Conservation (phyloP, 495 filamentous ascomycete species). For the Filosporella fistucella region DNA sequence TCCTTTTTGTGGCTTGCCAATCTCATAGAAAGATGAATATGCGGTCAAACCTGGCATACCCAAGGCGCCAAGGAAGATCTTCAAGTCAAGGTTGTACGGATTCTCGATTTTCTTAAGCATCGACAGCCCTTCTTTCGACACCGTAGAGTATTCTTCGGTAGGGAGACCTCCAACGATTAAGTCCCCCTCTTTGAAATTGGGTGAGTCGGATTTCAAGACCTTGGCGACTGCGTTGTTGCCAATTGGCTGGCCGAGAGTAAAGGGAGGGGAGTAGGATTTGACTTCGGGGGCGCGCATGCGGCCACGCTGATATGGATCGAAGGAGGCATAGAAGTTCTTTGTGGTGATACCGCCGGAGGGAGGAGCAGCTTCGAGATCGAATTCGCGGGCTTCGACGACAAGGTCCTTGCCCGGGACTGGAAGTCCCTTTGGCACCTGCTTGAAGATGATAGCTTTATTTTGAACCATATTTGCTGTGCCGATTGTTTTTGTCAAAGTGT, state of each 20-base stretch:
- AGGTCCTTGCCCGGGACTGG: conserved; percentile 73
- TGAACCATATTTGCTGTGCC: conserved; percentile 35
- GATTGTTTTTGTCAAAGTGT: too few relatives aligned
- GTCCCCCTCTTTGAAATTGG: conserved; percentile 61
- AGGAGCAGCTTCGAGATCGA: conserved; percentile 60
- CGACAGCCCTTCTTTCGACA: conserved; percentile 28
- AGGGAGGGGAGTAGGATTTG: conserved; percentile 63
- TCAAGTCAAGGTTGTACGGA: conserved; percentile 57
- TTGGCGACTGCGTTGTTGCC: conserved; percentile 50
- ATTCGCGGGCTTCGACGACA: conserved; percentile 56
- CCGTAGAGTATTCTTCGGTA: conserved; percentile 56
- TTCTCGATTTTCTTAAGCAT: conserved; percentile 48
- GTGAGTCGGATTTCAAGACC: conserved; percentile 61
- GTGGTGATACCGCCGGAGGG: conserved; percentile 67
- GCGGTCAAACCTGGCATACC: conserved; percentile 89
- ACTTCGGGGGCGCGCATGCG: conserved; percentile 43
- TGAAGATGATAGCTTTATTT: conserved; percentile 85
- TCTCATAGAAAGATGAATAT: conserved; percentile 75
- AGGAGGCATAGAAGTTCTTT: conserved; percentile 73
- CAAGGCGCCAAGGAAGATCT: conserved; percentile 64
- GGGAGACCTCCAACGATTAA: conserved; percentile 55
- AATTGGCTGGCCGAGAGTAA: conserved; percentile 51
- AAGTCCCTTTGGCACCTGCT: conserved; percentile 59
- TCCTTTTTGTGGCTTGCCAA: conserved; percentile 80
- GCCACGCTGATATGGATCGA: conserved; percentile 87